Base-by-base conservation (phyloP, 345 rosid species). In the Crucihimalaya himalaica region DNA sequence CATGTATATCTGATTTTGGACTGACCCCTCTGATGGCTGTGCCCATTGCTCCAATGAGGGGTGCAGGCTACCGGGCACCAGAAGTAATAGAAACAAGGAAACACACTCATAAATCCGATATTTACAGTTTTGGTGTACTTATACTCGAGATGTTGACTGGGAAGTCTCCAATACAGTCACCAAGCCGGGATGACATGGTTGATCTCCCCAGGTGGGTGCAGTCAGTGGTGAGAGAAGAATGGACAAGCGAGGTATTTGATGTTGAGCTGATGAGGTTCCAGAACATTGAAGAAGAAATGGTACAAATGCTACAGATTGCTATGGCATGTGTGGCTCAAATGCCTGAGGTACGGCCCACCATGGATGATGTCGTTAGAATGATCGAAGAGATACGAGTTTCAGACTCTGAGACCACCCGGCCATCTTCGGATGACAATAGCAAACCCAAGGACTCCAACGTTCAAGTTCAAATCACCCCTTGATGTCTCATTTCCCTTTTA, bases 121-220 rank as follows among this genome's bases (percentile, higher is more conserved):
- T 85, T 57, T 86, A 84, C 81, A 84, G 87, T 79, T 93, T 90
- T 9, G 96, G 97, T 20, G 86, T 90, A 32, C 82, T 93, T 59
- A 82, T 90, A 35, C 92, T 93, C 0, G 97, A 93, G 77, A 84
- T 93, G 90, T 80, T 90, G 73, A 90, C 96, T 0, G 97, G 93
- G 47, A 86, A 80, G 81, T 85, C 91, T 66, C 93, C 91, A 5
- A 76, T 87, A 31, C 87, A 86, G 78, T 89, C 94, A 3, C 90
- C 89, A 19, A 81, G 83, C 6, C 88, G 87, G 5, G 89, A 88
- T 16, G 96, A 87, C 79, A 83, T 82, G 88, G 87, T 81, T 35
- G 97, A 90, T 70, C 96, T 90, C 5, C 98, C 97, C 0, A 81
- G 88, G 66, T 90, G 96, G 98, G 98, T 93, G 4, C 96, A 89